A percentile compares a stretch with the other conserved stretches of the same genome.
Conservation (phyloP, 768 basidiomycete genomes). For the Tubosaeta brunneosetosa region DNA sequence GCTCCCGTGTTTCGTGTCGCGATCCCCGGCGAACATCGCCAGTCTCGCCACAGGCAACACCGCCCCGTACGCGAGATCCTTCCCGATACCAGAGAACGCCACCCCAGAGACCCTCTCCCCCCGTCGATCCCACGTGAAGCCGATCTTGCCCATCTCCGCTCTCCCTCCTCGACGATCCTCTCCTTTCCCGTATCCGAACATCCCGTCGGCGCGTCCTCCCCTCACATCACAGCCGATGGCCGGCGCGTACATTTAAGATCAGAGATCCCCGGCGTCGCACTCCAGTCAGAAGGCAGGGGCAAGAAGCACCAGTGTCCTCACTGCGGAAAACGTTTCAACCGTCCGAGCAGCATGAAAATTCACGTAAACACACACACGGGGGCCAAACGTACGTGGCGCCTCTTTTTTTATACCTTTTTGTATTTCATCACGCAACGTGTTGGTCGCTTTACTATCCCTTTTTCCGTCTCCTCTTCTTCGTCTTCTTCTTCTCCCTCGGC, state of each 20-base stretch:
- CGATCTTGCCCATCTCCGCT: conserved; percentile 28
- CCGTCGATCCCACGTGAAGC: conserved; percentile 30
- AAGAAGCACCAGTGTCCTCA: conserved; percentile 36
- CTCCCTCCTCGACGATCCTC: conserved; percentile 30
- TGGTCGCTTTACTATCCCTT: neutral
- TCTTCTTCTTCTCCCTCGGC: neutral
- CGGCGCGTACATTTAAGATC: conserved; percentile 25
- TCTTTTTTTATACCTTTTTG: conserved; percentile 4
- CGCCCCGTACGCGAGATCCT: conserved; percentile 22
- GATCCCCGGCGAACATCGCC: conserved; percentile 20
- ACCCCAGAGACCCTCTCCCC: conserved; percentile 19
- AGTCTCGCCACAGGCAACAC: conserved; percentile 15
- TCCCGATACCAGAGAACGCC: conserved; percentile 23
- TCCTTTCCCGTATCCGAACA: conserved; percentile 33
- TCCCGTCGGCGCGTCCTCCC: conserved; percentile 18
- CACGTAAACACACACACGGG: conserved; percentile 41
- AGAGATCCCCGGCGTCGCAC: conserved; percentile 22
- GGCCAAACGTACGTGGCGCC: conserved; percentile 32
- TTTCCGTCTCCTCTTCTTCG: neutral
- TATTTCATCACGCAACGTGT: conserved; percentile 14
- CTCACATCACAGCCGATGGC: conserved; percentile 25
- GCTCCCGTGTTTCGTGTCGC: conserved; percentile 38
- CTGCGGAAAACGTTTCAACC: conserved; percentile 40
- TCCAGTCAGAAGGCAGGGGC: conserved; percentile 30
- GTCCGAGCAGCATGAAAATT: conserved; percentile 39